These are phyloP conservation scores for Chalciporus pseudorubinellus DNA, from an alignment of 768 basidiomycete genomes.

Conservation along the genomic window DNA sequence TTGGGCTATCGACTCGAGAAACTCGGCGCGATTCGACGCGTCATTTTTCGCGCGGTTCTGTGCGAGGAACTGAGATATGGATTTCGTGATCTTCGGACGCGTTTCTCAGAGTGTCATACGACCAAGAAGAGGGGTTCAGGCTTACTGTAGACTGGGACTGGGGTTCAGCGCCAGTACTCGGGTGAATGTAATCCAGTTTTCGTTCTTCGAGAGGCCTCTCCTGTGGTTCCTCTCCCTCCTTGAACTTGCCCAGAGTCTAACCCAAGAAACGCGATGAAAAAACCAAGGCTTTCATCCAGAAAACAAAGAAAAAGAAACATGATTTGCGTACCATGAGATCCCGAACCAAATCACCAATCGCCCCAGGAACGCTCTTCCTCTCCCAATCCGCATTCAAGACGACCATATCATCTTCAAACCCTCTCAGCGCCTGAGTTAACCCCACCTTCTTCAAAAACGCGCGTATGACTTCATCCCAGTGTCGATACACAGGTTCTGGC, in stretches of 20 bases:
- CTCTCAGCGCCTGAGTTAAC: conserved; percentile 55
- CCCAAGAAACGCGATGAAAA: not conserved
- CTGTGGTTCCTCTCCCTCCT: conserved; percentile 23
- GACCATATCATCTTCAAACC: conserved; percentile 69
- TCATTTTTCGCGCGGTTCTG: conserved; percentile 70
- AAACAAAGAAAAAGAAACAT: not conserved
- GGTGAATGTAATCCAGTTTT: conserved; percentile 61
- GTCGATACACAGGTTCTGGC: conserved; percentile 46
- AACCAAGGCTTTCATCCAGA: not conserved
- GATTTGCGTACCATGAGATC: conserved; percentile 47
- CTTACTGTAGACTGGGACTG: conserved; percentile 60
- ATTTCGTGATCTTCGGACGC: conserved; percentile 55
- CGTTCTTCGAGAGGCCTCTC: conserved; percentile 57
- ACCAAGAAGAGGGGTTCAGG: conserved; percentile 7
- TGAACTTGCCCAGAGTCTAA: conserved; percentile 32
- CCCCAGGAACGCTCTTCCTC: conserved; percentile 50
- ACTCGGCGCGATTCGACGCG: conserved; percentile 74
- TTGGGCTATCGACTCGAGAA: conserved; percentile 57
- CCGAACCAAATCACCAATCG: conserved; percentile 49
- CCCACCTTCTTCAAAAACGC: conserved; percentile 55
- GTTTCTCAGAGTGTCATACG: conserved; percentile 4
- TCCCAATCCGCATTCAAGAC: conserved; percentile 71
- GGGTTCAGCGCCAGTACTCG: conserved; percentile 44
- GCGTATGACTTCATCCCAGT: conserved; percentile 62
- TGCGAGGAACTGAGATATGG: conserved; percentile 70